Conservation (phyloP, 1,284 basidiomycete genomes). For the Heterobasidion parviporum region DNA sequence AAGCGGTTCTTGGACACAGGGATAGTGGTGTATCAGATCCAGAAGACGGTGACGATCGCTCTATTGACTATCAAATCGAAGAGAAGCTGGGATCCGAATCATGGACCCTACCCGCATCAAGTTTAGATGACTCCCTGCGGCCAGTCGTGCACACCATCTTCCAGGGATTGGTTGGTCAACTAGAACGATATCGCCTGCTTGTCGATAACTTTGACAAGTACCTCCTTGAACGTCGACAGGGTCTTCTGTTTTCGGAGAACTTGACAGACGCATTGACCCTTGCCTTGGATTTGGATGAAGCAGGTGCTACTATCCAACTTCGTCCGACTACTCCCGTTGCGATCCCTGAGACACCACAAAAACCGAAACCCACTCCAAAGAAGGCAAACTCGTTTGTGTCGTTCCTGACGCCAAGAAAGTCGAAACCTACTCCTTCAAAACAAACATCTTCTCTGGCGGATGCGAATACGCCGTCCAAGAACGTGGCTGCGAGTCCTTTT, state of each 20-base stretch:
- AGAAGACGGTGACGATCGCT: constrained; percentile 63
- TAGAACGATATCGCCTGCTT: constrained; percentile 68
- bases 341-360: constrained; percentile 23
- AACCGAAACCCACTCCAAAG: constrained; percentile 46
- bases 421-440: constrained; percentile 28
- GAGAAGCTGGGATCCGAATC: constrained; percentile 54
- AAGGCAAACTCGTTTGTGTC: constrained; percentile 58
- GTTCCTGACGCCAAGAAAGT: constrained; percentile 72
- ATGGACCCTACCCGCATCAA: constrained; percentile 52
- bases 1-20: constrained; percentile 11
- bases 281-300: constrained; percentile 47
- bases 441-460: constrained; percentile 23
- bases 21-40: constrained; percentile 10
- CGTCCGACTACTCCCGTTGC: constrained; percentile 10
- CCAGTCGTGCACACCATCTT: constrained; percentile 78
- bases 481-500: constrained; percentile 70
- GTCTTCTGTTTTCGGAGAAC: constrained; percentile 89
- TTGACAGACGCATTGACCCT: constrained; percentile 83
- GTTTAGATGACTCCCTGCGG: constrained; percentile 60
- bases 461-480: constrained; percentile 37
- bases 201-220: constrained; percentile 81
- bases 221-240: constrained; percentile 80
- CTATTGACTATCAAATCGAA: constrained; percentile 67
- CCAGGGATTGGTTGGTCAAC: constrained; percentile 68
- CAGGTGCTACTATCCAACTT: constrained; percentile 10